Percentiles rank a stretch among this genome's conserved stretches.
phyloP scores from a whole-genome alignment of 108 stramenopile species.

The Cyclotella sp. region DNA sequence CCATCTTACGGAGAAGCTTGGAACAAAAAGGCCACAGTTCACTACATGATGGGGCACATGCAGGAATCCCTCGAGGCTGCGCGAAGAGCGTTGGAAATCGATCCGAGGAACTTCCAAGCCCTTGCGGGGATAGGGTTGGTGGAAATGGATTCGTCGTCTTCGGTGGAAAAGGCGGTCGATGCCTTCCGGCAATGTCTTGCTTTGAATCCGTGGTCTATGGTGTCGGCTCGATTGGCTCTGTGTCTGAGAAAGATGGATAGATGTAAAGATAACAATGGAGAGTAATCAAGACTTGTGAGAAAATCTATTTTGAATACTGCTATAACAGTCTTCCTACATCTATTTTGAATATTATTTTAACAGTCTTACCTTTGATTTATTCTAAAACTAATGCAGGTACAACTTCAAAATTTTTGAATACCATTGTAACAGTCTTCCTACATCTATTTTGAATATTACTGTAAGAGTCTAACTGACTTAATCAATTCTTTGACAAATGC shows the following conservation, averaged over 20 bases:
- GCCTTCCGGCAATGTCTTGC: slow-evolving; percentile 68
- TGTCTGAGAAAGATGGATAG: slow-evolving; percentile 41
- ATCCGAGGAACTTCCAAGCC: slow-evolving; percentile 72
- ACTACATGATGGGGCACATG: slow-evolving; percentile 67
- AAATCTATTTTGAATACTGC: too few relatives aligned
- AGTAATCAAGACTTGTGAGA: too few relatives aligned
- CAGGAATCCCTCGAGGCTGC: slow-evolving; percentile 61
- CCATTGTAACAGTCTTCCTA: too few relatives aligned
- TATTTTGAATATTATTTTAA: too few relatives aligned
- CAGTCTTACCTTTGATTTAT: too few relatives aligned
- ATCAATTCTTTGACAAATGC: too few relatives aligned
- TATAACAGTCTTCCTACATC: too few relatives aligned
- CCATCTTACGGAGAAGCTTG: slow-evolving; percentile 73
- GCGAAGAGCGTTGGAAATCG: slow-evolving; percentile 58
- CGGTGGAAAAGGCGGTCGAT: slow-evolving; percentile 50
- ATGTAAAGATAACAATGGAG: neutral
- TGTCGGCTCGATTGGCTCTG: slow-evolving; percentile 61
- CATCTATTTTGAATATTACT: too few relatives aligned
- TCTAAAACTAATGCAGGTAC: too few relatives aligned
- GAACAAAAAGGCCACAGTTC: slow-evolving; percentile 63
- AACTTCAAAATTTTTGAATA: too few relatives aligned
- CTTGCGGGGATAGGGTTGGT: slow-evolving; percentile 77
- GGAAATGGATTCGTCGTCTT: slow-evolving; percentile 58
- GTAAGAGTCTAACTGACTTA: too few relatives aligned
- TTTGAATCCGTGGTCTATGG: slow-evolving; percentile 76